Base-by-base conservation (phyloP, 768 basidiomycete species). In the Lyophyllum semitale region DNA sequence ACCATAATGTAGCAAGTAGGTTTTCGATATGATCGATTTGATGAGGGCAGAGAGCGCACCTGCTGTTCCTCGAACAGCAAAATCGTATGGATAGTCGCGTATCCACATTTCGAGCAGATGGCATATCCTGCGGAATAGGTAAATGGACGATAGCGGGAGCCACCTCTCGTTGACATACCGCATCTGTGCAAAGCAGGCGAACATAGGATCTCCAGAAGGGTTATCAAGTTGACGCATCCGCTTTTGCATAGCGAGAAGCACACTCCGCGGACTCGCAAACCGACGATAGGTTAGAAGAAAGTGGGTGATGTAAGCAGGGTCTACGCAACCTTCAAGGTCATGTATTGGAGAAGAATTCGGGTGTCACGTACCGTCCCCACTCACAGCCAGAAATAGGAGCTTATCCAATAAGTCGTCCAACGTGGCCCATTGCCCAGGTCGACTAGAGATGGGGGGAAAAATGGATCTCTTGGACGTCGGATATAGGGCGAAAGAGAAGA, bases 141-240 rank as follows among this genome's bases (percentile, higher is more conserved):
- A 55, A 44, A 37, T 47, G 46, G 47, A 18, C 44, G 27, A 57
- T 40, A 48, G 35, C 44, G 41, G 26, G 22, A 53, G 29, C 8
- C 32, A 56, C 22, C 30, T 5, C 33, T 45, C 44, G 53, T 56
- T 52, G 51, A 57, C 62, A 41, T 62, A 91, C 92, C 87, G 84
- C 90, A 93, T 91, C 67, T 94, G 92, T 7, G 89, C 91, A 70
- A 87, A 93, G 62, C 86, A 89, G 8, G 90, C 89, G 70, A 93
- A 89, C 84, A 93, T 87, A 0, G 88, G 88, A 73, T 94, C 91
- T 7, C 84, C 84, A 12, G 82, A 79, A 17, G 87, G 83, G 51
- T 82, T 81, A 63, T 89, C 87, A 13, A 94, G 74, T 59, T 87
- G 84, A 30, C 88, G 83, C 82, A 93, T 88, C 44, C 90, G 85